Percentiles rank a stretch among this genome's conserved stretches.
Conservation (phyloP, 345 rosid genomes). For the Hibiscus tridactylites region DNA sequence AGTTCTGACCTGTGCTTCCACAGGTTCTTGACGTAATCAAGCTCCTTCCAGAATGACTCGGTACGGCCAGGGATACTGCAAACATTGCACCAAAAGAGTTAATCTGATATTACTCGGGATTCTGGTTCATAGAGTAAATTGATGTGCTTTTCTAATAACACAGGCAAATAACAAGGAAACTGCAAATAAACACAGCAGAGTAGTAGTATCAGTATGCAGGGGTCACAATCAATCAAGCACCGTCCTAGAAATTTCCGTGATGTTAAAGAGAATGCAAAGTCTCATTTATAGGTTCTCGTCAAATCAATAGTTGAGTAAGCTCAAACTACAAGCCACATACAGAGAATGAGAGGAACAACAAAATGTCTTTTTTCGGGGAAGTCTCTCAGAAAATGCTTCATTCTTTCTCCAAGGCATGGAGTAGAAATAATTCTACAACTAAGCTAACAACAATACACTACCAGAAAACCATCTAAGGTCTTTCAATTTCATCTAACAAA, state of each 20-base stretch:
- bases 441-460: neutral
- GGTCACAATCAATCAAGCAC: neutral
- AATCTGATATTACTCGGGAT: neutral
- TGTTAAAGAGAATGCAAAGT: neutral
- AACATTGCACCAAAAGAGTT: slow-evolving; percentile 1
- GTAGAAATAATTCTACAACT: no score
- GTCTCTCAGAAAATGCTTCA: neutral
- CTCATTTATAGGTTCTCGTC: neutral
- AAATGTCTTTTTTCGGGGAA: neutral
- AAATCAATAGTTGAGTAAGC: neutral
- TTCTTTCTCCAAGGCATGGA: neutral
- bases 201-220: neutral
- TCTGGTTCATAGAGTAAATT: neutral
- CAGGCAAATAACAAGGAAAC: neutral
- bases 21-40: slow-evolving; percentile 48
- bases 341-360: neutral
- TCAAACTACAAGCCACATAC: neutral
- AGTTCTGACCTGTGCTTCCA: slow-evolving; percentile 66
- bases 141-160: neutral
- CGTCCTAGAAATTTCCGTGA: neutral
- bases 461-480: neutral
- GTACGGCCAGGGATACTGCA: slow-evolving; percentile 60
- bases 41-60: slow-evolving; percentile 72
- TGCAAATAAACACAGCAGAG: neutral
- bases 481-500: neutral